Evolutionary conservation across 345 rosid species (phyloP), one percentile per base, ranked within the genome.

Genomic region (Camelina neglecta): DNA sequence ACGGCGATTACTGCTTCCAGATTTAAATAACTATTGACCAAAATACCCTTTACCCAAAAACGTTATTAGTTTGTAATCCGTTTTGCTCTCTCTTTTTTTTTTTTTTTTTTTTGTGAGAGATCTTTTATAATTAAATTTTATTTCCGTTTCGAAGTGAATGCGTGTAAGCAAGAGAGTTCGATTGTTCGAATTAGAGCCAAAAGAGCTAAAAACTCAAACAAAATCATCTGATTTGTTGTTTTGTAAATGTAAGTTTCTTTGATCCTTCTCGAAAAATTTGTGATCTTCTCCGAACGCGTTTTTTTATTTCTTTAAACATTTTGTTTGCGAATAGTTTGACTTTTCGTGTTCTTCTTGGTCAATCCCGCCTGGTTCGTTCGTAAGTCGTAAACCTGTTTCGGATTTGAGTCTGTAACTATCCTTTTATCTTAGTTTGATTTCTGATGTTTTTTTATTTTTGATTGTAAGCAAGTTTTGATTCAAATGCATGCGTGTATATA

Each of bases 1-100:
- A 80, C 82, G 76, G 47, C 73, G 79, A 75, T 69, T 75, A 75
- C 56, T 65, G 68, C 58, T 31, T 20, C 67, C 9, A 48, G 59
- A 54, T 57, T 29, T 57, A 23, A 62, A 62, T 55, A 2, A 0
- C 13, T 53, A 12, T 13, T 74, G 74, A 74, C 82, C 0, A 74
- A 56, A 74, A 69, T 54, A 23, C 63, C 79, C 82, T 70, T 79
- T 24, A 60, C 81, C 65, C 70, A 51, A 50, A 57, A 51, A 67
- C 82, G 75, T 74, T 69, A 62, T 55, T 79, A 57, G 59, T 70
- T 48, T 63, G 35, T 64, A 74, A 55, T 64, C 50, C 72, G 75
- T 69, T 54, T 58, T 33, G 26, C 21, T 51, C 41, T 53, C 29
- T 50, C 2, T 67, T 67, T 45, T 41, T n/a, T 5, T 0, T 33